Conservation (phyloP, 768 basidiomycete genomes). For the Strobilomyces dryophilus region DNA sequence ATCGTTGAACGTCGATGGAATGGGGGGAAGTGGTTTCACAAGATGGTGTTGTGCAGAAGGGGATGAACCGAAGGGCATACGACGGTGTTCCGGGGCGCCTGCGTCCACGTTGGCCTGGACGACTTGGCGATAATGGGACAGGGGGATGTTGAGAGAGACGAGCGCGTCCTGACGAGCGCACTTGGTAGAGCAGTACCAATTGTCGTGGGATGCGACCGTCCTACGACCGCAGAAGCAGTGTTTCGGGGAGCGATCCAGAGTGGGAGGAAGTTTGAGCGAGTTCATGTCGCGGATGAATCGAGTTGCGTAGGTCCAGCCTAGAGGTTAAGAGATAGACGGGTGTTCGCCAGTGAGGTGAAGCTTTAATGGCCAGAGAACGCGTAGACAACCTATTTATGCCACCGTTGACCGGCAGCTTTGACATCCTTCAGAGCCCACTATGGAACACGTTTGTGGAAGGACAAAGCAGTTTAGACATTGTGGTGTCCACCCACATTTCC, state of each 20-base stretch:
- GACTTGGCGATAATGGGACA: conserved; percentile 25
- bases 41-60: not conserved
- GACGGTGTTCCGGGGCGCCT: not conserved
- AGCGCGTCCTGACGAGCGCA: conserved; percentile 29
- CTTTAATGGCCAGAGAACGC: too few relatives aligned
- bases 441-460: too few relatives aligned
- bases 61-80: conserved; percentile 3
- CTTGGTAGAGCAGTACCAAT: conserved; percentile 24
- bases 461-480: too few relatives aligned
- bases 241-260: conserved; percentile 10
- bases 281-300: conserved; percentile 1
- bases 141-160: conserved; percentile 16
- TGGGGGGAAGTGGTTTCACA: not conserved
- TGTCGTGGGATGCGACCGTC: conserved; percentile 24
- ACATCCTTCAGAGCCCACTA: too few relatives aligned
- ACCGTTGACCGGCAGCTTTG: too few relatives aligned
- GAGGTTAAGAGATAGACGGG: not conserved
- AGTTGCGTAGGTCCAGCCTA: not conserved
- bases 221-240: conserved; percentile 25
- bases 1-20: not conserved
- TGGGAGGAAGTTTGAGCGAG: conserved; percentile 2
- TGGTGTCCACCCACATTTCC: too few relatives aligned
- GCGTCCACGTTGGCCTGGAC: conserved; percentile 15
- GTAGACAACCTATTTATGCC: too few relatives aligned
- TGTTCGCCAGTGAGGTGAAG: not conserved